phyloP scores from a whole-genome alignment of 805 yeast species.

The Torulaspora franciscae region DNA sequence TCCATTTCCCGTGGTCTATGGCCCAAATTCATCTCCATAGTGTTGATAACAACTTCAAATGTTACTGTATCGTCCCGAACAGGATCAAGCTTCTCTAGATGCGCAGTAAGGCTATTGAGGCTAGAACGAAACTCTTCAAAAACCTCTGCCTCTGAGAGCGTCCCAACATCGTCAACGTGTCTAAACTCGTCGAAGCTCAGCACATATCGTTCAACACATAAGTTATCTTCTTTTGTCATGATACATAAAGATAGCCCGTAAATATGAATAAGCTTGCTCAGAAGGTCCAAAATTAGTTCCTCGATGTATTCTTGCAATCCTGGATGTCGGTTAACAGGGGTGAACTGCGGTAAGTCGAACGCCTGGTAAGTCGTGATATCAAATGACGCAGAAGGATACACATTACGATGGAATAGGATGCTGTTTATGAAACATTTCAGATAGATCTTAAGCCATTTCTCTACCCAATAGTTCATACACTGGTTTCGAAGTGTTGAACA shows the following conservation, averaged over 20 bases:
- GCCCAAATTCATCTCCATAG: constrained; percentile 28
- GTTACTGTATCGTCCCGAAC: constrained; percentile 28
- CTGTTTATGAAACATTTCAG: constrained; percentile 38
- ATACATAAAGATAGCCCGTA: constrained; percentile 26
- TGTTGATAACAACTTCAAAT: constrained; percentile 29
- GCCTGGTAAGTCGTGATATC: constrained; percentile 37
- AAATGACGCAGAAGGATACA: constrained; percentile 38
- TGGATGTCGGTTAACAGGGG: constrained; percentile 46
- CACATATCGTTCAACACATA: constrained; percentile 29
- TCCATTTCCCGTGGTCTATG: constrained; percentile 13
- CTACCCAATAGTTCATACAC: constrained; percentile 23
- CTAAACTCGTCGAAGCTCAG: constrained; percentile 34
- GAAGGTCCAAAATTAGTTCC: constrained; percentile 29
- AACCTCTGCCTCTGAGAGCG: constrained; percentile 24
- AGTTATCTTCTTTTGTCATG: constrained; percentile 18
- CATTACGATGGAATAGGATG: constrained; percentile 35
- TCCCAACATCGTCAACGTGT: constrained; percentile 19
- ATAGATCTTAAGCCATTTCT: constrained; percentile 32
- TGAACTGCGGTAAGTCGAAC: constrained; percentile 39
- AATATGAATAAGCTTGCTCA: constrained; percentile 24
- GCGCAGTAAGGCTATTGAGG: constrained; percentile 26
- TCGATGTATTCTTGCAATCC: constrained; percentile 39
- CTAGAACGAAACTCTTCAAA: constrained; percentile 34
- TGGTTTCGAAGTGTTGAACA: not conserved
- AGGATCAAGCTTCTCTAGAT: constrained; percentile 23